These are phyloP conservation scores for Ceratocystis colombiana DNA, from an alignment of 2,329 filamentous ascomycete genomes.

Conservation along the genomic window DNA sequence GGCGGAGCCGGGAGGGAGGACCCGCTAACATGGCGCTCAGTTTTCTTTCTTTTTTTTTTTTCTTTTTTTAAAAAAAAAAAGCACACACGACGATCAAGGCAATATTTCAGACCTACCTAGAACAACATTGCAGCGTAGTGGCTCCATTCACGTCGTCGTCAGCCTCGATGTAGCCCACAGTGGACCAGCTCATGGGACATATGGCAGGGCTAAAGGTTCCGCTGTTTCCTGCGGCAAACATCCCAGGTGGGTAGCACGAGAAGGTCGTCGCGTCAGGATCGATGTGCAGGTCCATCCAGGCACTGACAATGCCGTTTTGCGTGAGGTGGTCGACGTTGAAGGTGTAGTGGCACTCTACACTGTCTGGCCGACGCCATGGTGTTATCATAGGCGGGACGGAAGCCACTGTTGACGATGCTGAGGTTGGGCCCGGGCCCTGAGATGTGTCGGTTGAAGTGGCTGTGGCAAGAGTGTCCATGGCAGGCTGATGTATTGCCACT, in stretches of 20 bases:
- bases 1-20: background rate
- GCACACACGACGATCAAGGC: no score
- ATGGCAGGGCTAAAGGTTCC: constrained; percentile 36
- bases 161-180: constrained; percentile 32
- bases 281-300: constrained; percentile 35
- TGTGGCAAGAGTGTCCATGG: constrained; percentile 19
- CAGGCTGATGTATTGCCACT: background rate
- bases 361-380: constrained; percentile 33
- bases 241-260: constrained; percentile 36
- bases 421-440: background rate
- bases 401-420: constrained; percentile 3
- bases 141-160: constrained; percentile 29
- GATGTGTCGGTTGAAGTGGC: constrained; percentile 1
- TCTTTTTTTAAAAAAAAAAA: no score
- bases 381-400: constrained; percentile 35
- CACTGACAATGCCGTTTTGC: constrained; percentile 31
- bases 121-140: constrained; percentile 37
- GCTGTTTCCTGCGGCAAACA: constrained; percentile 34
- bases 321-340: constrained; percentile 31
- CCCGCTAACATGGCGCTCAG: no score
- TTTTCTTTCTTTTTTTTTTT: no score
- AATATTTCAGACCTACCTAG: constrained; percentile 32
- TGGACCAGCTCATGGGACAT: constrained; percentile 37
- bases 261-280: constrained; percentile 33
- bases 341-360: constrained; percentile 34